Conservation (phyloP, 2,329 filamentous ascomycete species). For the Hansfordia pulvinata region DNA sequence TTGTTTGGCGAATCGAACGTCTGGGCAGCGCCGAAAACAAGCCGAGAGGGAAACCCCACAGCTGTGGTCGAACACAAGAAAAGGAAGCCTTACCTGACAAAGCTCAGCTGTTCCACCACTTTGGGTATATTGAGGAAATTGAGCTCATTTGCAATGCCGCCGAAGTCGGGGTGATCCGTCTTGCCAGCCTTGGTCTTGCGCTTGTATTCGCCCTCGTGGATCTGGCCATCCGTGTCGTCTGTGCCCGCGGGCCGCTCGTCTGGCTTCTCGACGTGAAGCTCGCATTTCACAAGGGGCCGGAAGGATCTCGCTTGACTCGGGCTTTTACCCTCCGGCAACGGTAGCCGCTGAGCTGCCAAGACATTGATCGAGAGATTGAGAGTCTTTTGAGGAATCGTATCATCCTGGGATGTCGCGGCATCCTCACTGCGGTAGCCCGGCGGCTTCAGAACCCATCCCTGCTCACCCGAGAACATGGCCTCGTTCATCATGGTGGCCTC, state of each 20-base stretch:
- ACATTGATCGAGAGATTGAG: constrained; percentile 60
- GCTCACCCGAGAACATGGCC: constrained; percentile 84
- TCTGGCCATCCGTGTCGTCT: constrained; percentile 26
- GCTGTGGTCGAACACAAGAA: constrained; percentile 4
- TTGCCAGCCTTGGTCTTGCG: constrained; percentile 38
- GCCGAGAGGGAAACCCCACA: constrained; percentile 2
- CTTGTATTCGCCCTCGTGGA: constrained; percentile 46
- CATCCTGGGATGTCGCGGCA: constrained; percentile 23
- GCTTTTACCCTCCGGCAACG: constrained; percentile 35
- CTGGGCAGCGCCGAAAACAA: no score
- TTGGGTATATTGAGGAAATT: constrained; percentile 42
- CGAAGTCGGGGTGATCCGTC: constrained; percentile 53
- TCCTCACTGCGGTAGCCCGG: constrained; percentile 48
- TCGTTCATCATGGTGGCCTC: constrained; percentile 93
- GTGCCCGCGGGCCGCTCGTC: constrained; percentile 18
- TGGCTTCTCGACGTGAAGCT: constrained; percentile 64
- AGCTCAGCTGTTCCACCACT: constrained; percentile 57
- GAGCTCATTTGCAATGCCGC: constrained; percentile 33
- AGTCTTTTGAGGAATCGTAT: constrained; percentile 32
- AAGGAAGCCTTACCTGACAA: constrained; percentile 47
- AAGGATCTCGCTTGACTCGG: constrained; percentile 41
- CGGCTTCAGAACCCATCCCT: constrained; percentile 80
- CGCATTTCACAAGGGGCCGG: constrained; percentile 63
- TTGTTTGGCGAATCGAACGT: no score
- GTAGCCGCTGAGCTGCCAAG: constrained; percentile 63